phyloP scores from a whole-genome alignment of 78 protist species.

The Dictyostelium intermedium region DNA sequence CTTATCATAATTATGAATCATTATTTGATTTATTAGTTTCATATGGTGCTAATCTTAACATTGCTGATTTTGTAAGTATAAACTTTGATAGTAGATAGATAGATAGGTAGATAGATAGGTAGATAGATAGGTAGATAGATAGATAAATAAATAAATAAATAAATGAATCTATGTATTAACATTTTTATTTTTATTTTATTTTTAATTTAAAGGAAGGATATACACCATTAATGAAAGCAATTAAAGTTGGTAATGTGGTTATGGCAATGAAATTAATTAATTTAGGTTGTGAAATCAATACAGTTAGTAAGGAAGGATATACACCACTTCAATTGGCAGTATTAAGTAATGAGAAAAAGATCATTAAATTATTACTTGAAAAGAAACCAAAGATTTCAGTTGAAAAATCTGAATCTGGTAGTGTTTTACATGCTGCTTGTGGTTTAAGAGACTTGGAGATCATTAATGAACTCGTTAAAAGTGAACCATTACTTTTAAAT shows the following conservation, averaged over 20 bases:
- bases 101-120: no score
- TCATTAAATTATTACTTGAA: conserved; percentile 12
- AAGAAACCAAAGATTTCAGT: conserved; percentile 12
- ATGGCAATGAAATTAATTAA: conserved; percentile 28
- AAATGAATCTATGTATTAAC: background rate
- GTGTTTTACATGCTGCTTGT: conserved; percentile 40
- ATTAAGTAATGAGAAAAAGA: background rate
- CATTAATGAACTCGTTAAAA: background rate
- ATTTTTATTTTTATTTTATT: background rate
- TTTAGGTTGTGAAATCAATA: background rate
- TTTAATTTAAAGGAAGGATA: background rate
- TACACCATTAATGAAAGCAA: conserved; percentile 56
- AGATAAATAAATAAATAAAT: no score
- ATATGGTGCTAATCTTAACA: background rate
- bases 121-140: no score
- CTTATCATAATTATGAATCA: conserved; percentile 1
- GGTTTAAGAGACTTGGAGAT: conserved; percentile 14
- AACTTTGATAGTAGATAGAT: no score
- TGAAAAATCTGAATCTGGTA: conserved; percentile 30
- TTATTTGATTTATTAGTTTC: conserved; percentile 4
- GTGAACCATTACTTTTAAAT: conserved; percentile 35
- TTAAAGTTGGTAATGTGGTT: conserved; percentile 17
- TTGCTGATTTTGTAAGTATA: conserved; percentile 39
- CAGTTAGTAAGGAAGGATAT: conserved; percentile 25
- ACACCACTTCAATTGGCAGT: conserved; percentile 45